These are phyloP conservation scores for Suhomyces pyralidae DNA, from an alignment of 805 yeast genomes.

Conservation along the genomic window DNA sequence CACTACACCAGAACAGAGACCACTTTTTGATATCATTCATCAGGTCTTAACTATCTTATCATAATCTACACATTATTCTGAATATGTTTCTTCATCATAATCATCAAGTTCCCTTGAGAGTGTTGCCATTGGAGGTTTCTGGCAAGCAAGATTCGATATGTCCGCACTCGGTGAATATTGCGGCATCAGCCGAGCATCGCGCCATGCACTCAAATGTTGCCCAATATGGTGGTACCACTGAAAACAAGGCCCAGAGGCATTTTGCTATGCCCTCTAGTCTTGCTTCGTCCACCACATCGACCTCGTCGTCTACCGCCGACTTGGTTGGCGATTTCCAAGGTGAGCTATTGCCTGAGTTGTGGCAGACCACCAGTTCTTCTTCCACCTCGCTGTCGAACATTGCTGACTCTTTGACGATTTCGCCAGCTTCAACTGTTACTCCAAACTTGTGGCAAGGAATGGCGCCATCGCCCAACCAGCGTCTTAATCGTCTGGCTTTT, in stretches of 20 bases:
- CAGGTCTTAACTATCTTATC: not conserved
- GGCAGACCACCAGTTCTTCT: slow-evolving; percentile 21
- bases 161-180: not conserved
- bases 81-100: slow-evolving; percentile 1
- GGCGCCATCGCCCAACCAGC: slow-evolving; percentile 2
- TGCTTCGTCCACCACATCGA: slow-evolving; percentile 6
- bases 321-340: slow-evolving; percentile 14
- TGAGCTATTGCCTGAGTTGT: slow-evolving; percentile 34
- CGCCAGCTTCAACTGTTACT: slow-evolving; percentile 11
- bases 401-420: not conserved
- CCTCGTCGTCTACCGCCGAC: slow-evolving; percentile 9
- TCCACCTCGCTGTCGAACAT: slow-evolving; percentile 7
- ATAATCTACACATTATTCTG: not conserved
- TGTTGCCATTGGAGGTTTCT: slow-evolving; percentile 5
- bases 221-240: not conserved
- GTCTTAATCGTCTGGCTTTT: slow-evolving; percentile 7
- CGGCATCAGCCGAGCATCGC: not conserved
- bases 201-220: not conserved
- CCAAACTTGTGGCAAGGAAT: not conserved
- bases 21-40: not conserved
- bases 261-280: slow-evolving; percentile 9
- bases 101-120: slow-evolving; percentile 7
- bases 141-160: slow-evolving; percentile 1
- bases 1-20: not conserved
- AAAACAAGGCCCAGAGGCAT: not conserved